phyloP scores from a whole-genome alignment of 1,284 basidiomycete species.

The Trichosporon ovoides region DNA sequence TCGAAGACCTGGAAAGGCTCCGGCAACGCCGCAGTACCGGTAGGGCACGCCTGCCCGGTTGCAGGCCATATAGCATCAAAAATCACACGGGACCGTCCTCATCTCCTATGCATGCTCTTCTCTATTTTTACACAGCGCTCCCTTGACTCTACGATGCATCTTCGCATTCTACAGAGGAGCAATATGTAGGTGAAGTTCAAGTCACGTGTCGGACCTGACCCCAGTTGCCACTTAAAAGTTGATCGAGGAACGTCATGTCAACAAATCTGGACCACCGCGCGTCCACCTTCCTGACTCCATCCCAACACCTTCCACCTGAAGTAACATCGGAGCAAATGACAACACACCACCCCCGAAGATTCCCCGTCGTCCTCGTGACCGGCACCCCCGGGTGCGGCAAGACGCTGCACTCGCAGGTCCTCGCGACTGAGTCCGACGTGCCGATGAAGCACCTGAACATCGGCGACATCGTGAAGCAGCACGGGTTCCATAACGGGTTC shows the following conservation, averaged over 20 bases:
- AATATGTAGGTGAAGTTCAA: no score
- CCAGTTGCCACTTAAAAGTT: conserved; percentile 2
- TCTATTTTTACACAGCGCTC: no score
- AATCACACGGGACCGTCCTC: no score
- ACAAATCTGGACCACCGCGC: no score
- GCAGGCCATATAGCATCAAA: no score
- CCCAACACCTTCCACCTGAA: not conserved
- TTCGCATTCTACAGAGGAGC: no score
- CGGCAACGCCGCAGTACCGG: no score
- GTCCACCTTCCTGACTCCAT: no score
- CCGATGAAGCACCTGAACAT: conserved; percentile 78
- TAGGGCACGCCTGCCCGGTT: no score
- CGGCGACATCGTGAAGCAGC: conserved; percentile 80
- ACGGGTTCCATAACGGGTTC: conserved; percentile 73
- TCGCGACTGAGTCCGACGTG: conserved; percentile 55
- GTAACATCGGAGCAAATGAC: conserved; percentile 35
- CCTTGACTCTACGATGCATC: no score
- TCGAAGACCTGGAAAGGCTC: no score
- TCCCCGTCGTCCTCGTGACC: conserved; percentile 85
- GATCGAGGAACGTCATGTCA: not conserved
- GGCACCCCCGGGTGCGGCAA: conserved; percentile 71
- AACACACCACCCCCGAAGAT: conserved; percentile 45
- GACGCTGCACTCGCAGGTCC: conserved; percentile 78
- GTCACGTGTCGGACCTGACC: not conserved
- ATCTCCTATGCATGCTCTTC: no score